Evolutionary conservation across 2,329 filamentous ascomycete genomes (phyloP), one percentile per base, ranked within the genome.

Genomic region (Septoria petroselini): DNA sequence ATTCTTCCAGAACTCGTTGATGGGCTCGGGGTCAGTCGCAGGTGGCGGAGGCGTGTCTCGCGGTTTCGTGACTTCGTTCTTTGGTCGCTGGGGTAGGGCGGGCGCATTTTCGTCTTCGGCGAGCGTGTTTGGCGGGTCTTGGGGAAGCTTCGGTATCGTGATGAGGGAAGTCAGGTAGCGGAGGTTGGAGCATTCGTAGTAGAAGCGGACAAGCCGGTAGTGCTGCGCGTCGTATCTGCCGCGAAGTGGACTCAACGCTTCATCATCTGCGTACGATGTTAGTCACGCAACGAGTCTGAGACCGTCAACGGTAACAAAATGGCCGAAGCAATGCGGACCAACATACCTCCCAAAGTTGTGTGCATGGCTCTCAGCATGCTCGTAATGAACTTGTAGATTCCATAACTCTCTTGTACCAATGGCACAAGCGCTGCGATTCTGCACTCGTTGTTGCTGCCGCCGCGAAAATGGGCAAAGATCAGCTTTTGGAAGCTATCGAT

Each of bases 301-400:
- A 15, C 4, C 11, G 11, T n/a, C n/a, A n/a, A n/a, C n/a, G n/a
- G n/a, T n/a, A n/a, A n/a, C n/a, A n/a, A n/a, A n/a, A n/a, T n/a
- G n/a, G n/a, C n/a, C n/a, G n/a, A n/a, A n/a, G n/a, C n/a, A n/a
- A n/a, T n/a, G n/a, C n/a, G n/a, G n/a, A n/a, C n/a, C n/a, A n/a
- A 38, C 43, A n/a, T 47, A 47, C 43, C 93, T 48, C 93, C 91
- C 9, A 93, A 93, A 39, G 89, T 62, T 0, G 63, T 91, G 69
- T 98, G 91, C 91, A 98, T 96, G 12, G 93, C 93, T 48, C 93
- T 83, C 55, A 98, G 73, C 93, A 98, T 98, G 85, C 93, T 98
- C 0, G 93, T 98, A 58, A 96, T 91, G 69, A 98, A 98, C 72
- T 97, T 97, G 78, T 98, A 98, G 61, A 98, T 97, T 40, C 93